These are phyloP conservation scores for Neopestalotiopsis sp. DNA, from an alignment of 2,329 filamentous ascomycete genomes.

Conservation along the genomic window DNA sequence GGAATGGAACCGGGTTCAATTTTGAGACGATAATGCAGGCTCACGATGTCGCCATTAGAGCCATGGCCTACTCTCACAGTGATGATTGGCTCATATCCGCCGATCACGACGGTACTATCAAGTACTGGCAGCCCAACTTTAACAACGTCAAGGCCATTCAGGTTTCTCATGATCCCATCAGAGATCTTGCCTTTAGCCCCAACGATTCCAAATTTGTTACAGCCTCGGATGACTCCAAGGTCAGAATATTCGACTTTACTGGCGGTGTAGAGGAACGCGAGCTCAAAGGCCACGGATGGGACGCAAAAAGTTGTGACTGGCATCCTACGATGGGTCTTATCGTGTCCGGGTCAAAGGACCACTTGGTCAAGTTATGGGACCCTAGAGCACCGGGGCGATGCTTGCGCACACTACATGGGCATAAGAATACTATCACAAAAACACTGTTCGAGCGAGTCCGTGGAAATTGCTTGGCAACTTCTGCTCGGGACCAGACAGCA, in stretches of 20 bases:
- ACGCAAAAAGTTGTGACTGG: slow-evolving; percentile 97
- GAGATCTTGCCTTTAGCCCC: slow-evolving; percentile 91
- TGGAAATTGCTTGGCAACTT: slow-evolving; percentile 86
- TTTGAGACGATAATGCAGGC: slow-evolving; percentile 99
- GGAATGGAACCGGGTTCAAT: slow-evolving; percentile 99
- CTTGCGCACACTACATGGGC: slow-evolving; percentile 91
- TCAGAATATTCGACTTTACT: slow-evolving; percentile 97
- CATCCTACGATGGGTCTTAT: slow-evolving; percentile 93
- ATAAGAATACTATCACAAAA: slow-evolving; percentile 97
- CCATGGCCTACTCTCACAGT: slow-evolving; percentile 87
- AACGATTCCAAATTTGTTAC: slow-evolving; percentile 97
- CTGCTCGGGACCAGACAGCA: slow-evolving; percentile 89
- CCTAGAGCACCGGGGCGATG: slow-evolving; percentile 83
- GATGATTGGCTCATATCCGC: slow-evolving; percentile 97
- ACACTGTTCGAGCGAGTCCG: slow-evolving; percentile 87
- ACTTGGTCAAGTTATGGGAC: slow-evolving; percentile 97
- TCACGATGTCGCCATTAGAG: slow-evolving; percentile 86
- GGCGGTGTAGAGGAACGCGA: slow-evolving; percentile 82
- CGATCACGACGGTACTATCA: slow-evolving; percentile 93
- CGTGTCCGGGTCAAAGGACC: slow-evolving; percentile 96
- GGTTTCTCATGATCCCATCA: slow-evolving; percentile 86
- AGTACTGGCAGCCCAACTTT: slow-evolving; percentile 99
- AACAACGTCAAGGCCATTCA: slow-evolving; percentile 97
- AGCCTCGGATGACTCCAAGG: slow-evolving; percentile 88
- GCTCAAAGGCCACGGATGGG: slow-evolving; percentile 94